Percentiles rank a stretch among this genome's conserved stretches.
Evolutionary conservation across 2,329 filamentous ascomycete species (phyloP).

Genomic region (Ophiosphaerella narmari): DNA sequence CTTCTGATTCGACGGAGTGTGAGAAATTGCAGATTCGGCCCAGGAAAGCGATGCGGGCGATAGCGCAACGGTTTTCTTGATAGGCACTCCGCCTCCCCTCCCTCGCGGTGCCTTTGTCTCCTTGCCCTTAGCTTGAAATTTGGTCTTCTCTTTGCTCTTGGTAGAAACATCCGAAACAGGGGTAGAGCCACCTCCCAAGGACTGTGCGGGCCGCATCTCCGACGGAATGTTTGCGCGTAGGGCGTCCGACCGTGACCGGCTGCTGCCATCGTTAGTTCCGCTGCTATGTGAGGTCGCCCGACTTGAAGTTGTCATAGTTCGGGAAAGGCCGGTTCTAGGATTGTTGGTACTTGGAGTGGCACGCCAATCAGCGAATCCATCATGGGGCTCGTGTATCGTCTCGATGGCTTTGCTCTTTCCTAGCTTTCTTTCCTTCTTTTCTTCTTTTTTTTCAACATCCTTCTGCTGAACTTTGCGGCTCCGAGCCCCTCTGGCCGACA

Average conservation of each 20-base stretch:
- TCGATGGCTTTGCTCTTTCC: slow-evolving; percentile 37
- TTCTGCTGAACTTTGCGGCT: slow-evolving; percentile 48
- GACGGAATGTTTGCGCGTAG: slow-evolving; percentile 30
- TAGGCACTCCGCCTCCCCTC: slow-evolving; percentile 45
- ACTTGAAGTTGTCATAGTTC: slow-evolving; percentile 37
- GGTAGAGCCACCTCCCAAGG: slow-evolving; percentile 24
- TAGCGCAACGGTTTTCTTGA: slow-evolving; percentile 29
- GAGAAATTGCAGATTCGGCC: slow-evolving; percentile 29
- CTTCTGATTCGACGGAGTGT: slow-evolving; percentile 27
- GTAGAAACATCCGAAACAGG: slow-evolving; percentile 38
- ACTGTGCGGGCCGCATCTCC: slow-evolving; percentile 21
- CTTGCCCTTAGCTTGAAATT: slow-evolving; percentile 44
- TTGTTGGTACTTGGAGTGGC: slow-evolving; percentile 27
- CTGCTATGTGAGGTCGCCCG: slow-evolving; percentile 36
- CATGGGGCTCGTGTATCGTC: slow-evolving; percentile 23
- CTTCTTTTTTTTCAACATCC: slow-evolving; percentile 46
- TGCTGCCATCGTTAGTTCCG: slow-evolving; percentile 29
- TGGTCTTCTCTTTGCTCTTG: slow-evolving; percentile 38
- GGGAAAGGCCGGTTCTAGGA: slow-evolving; percentile 23
- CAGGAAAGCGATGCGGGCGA: slow-evolving; percentile 21
- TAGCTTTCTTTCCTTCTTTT: slow-evolving; percentile 47
- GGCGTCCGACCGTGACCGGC: slow-evolving; percentile 22
- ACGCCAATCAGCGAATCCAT: slow-evolving; percentile 37
- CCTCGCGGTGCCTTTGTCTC: slow-evolving; percentile 45
- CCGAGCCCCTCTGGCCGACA: slow-evolving; percentile 48